Percentiles rank a stretch among this genome's conserved stretches.
These are phyloP conservation scores for Mycena kentingensis DNA, from an alignment of 768 basidiomycete genomes.

Conservation along the genomic window DNA sequence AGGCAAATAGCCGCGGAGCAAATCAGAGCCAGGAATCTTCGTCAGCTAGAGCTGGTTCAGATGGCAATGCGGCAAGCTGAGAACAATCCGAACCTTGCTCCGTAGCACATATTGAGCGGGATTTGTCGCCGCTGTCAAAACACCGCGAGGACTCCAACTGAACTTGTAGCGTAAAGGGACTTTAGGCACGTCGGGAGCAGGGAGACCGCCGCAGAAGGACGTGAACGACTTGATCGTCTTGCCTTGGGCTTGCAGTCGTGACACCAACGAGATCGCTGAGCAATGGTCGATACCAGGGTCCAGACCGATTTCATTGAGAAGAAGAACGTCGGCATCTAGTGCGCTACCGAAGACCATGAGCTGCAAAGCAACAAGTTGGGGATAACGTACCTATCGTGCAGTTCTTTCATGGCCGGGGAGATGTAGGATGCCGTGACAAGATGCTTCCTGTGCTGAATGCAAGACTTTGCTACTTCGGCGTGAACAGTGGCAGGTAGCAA, in stretches of 20 bases:
- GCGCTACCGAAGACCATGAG: constrained; percentile 47
- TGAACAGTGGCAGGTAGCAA: constrained; percentile 81
- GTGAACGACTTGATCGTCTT: constrained; percentile 72
- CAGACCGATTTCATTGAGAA: constrained; percentile 88
- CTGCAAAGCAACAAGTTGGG: not conserved
- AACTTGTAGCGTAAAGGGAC: constrained; percentile 90
- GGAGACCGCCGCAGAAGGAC: constrained; percentile 92
- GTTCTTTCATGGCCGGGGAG: constrained; percentile 69
- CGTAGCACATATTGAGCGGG: constrained; percentile 64
- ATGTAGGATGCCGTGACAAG: constrained; percentile 93
- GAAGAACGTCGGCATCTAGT: constrained; percentile 57
- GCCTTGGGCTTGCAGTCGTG: constrained; percentile 47
- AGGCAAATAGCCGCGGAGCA: constrained; percentile 58
- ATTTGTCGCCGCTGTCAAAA: constrained; percentile 79
- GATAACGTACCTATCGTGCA: constrained; percentile 58
- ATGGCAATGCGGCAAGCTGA: not conserved
- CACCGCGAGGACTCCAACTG: constrained; percentile 90
- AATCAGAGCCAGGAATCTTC: constrained; percentile 35
- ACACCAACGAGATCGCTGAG: constrained; percentile 74
- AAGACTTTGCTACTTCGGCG: constrained; percentile 65
- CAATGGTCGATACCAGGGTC: constrained; percentile 92
- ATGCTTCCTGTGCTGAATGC: constrained; percentile 69
- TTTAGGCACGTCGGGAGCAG: constrained; percentile 65
- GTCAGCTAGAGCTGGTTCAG: not conserved
- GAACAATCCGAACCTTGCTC: constrained; percentile 46